Evolutionary conservation across 352 stramenopile genomes (phyloP).

Genomic region (Globisporangium orthogonon): DNA sequence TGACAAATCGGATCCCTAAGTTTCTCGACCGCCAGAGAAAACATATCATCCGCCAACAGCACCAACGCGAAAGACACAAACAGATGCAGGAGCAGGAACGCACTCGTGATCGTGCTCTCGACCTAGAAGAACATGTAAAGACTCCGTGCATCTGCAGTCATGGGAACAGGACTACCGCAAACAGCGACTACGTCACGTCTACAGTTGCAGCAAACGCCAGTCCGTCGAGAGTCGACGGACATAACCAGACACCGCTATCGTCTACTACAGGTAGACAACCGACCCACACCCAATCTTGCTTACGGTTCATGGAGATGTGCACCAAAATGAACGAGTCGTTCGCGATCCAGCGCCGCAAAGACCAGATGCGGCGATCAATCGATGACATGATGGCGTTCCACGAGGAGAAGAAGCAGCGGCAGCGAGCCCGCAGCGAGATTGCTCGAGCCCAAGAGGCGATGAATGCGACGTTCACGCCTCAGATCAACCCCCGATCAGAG

Average conservation of each 20-base stretch:
- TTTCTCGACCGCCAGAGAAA: slow-evolving; percentile 33
- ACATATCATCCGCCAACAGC: slow-evolving; percentile 22
- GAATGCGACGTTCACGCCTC: slow-evolving; percentile 40
- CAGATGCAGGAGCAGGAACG: slow-evolving; percentile 19
- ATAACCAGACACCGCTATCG: background rate
- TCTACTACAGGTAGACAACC: background rate
- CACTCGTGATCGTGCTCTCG: slow-evolving; percentile 14
- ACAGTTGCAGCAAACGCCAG: slow-evolving; percentile 3
- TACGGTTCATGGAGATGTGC: slow-evolving; percentile 51
- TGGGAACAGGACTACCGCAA: slow-evolving; percentile 13
- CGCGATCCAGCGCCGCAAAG: slow-evolving; percentile 35
- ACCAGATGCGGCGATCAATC: slow-evolving; percentile 38
- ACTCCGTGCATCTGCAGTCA: slow-evolving; percentile 39
- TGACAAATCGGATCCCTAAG: slow-evolving; percentile 27
- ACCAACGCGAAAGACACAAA: slow-evolving; percentile 17
- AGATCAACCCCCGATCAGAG: slow-evolving; percentile 38
- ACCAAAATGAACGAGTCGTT: slow-evolving; percentile 40
- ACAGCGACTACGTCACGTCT: background rate
- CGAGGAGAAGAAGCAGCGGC: slow-evolving; percentile 32
- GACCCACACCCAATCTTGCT: slow-evolving; percentile 31
- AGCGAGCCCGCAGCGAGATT: slow-evolving; percentile 24
- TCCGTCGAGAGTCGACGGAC: slow-evolving; percentile 2
- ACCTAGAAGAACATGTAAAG: slow-evolving; percentile 29
- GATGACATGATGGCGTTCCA: slow-evolving; percentile 51
- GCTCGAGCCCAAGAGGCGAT: slow-evolving; percentile 22